These are phyloP conservation scores for Candolleomyces eurysporus DNA, from an alignment of 768 basidiomycete species.

Conservation along the genomic window DNA sequence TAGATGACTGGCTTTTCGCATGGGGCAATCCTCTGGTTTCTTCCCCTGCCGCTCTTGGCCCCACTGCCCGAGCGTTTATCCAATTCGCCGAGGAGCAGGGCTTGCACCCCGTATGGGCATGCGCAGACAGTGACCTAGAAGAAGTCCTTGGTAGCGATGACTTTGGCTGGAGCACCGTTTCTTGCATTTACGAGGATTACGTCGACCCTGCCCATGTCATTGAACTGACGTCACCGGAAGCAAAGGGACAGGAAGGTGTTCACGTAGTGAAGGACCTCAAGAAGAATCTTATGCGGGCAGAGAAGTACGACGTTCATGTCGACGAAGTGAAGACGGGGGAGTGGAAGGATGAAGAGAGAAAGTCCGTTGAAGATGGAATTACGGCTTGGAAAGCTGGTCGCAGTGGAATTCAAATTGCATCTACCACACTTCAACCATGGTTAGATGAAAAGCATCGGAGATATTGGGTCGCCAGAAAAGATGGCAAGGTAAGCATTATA, in stretches of 20 bases:
- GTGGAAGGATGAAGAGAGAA: slow-evolving; percentile 44
- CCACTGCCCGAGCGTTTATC: slow-evolving; percentile 43
- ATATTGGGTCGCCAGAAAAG: slow-evolving; percentile 53
- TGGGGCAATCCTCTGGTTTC: slow-evolving; percentile 66
- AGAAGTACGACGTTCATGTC: slow-evolving; percentile 52
- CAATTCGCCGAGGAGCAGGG: slow-evolving; percentile 39
- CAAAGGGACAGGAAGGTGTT: slow-evolving; percentile 33
- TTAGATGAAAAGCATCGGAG: slow-evolving; percentile 52
- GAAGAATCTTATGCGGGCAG: slow-evolving; percentile 59
- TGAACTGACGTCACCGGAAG: slow-evolving; percentile 33
- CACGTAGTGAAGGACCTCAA: slow-evolving; percentile 54
- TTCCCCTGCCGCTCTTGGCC: slow-evolving; percentile 29
- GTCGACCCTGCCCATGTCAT: slow-evolving; percentile 48
- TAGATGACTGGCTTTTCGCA: slow-evolving; percentile 48
- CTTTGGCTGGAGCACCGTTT: slow-evolving; percentile 57
- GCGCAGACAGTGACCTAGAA: slow-evolving; percentile 53
- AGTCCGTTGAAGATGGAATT: slow-evolving; percentile 51
- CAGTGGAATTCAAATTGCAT: slow-evolving; percentile 57
- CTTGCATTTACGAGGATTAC: slow-evolving; percentile 63
- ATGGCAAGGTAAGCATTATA: slow-evolving; percentile 20
- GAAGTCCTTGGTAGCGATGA: slow-evolving; percentile 41
- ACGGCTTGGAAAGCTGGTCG: slow-evolving; percentile 52
- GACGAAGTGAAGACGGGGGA: slow-evolving; percentile 36
- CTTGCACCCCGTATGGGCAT: slow-evolving; percentile 58
- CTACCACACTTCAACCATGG: slow-evolving; percentile 52